phyloP scores from a whole-genome alignment of 768 basidiomycete genomes.

The Pulveroboletus sp. region DNA sequence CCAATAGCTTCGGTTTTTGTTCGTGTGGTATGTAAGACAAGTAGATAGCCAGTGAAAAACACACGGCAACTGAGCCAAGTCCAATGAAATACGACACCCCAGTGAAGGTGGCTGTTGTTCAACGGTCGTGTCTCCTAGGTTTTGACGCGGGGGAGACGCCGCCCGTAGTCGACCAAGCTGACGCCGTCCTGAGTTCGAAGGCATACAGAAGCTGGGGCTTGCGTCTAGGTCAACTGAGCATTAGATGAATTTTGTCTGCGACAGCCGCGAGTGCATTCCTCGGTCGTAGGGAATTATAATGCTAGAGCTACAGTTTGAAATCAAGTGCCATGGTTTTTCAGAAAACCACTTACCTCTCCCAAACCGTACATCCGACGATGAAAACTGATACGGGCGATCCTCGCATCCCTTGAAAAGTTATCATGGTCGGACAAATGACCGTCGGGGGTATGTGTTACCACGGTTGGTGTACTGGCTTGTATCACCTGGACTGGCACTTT shows the following conservation, averaged over 20 bases:
- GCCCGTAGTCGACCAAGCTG: background rate
- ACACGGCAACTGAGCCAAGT: background rate
- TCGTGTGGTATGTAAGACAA: conserved; percentile 10
- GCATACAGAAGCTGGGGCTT: too few species aligned
- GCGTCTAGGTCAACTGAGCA: conserved; percentile 23
- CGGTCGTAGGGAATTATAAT: conserved; percentile 83
- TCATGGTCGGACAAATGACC: conserved; percentile 30
- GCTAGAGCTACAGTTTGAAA: conserved; percentile 43
- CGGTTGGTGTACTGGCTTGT: conserved; percentile 72
- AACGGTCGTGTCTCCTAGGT: background rate
- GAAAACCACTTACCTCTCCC: conserved; percentile 74
- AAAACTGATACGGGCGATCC: conserved; percentile 76
- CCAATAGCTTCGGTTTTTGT: background rate
- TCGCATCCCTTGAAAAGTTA: conserved; percentile 29
- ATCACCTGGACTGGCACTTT: conserved; percentile 87
- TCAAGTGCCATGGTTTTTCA: background rate
- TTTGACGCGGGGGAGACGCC: background rate
- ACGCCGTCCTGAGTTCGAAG: too few species aligned
- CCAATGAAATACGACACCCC: too few species aligned
- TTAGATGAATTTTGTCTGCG: conserved; percentile 29
- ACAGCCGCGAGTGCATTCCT: conserved; percentile 32
- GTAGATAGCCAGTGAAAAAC: background rate
- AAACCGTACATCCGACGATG: conserved; percentile 93
- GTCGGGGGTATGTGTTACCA: conserved; percentile 77
- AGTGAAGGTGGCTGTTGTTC: background rate